Conservation (phyloP, 257 asterid species). For the Forsythia suspensa region DNA sequence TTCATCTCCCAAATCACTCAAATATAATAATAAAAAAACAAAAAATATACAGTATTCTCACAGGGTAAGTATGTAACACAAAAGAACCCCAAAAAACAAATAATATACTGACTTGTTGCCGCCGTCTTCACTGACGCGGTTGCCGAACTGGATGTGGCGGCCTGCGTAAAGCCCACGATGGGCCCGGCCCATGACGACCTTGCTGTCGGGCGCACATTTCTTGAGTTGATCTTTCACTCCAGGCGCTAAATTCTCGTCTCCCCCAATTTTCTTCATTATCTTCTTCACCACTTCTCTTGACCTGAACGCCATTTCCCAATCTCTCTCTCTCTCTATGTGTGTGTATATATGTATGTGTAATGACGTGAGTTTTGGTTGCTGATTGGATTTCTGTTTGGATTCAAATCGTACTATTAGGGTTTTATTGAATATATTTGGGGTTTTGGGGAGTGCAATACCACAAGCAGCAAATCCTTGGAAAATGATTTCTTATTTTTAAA, state of each 20-base stretch:
- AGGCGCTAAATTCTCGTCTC: slow-evolving; percentile 75
- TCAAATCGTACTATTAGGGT: background rate
- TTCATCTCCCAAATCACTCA: background rate
- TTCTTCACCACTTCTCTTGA: slow-evolving; percentile 84
- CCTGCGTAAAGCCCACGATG: slow-evolving; percentile 92
- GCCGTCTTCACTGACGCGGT: slow-evolving; percentile 85
- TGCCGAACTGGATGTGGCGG: slow-evolving; percentile 90
- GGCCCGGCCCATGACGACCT: slow-evolving; percentile 89
- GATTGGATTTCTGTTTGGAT: background rate
- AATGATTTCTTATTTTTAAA: too few relatives aligned
- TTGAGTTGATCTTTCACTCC: slow-evolving; percentile 59
- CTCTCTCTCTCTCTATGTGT: background rate
- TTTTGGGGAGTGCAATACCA: background rate
- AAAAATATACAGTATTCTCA: background rate
- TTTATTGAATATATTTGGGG: background rate
- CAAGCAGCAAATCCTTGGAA: too few relatives aligned
- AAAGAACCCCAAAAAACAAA: background rate
- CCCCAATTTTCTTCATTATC: slow-evolving; percentile 73
- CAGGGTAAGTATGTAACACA: background rate
- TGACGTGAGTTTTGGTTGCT: background rate
- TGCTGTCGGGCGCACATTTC: slow-evolving; percentile 60
- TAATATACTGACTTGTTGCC: slow-evolving; percentile 77
- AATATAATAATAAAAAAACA: background rate
- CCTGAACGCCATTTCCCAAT: slow-evolving; percentile 66
- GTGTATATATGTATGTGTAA: background rate